Conservation (phyloP, 2,329 filamentous ascomycete species). For the Aotearoamyces nothofagi region DNA sequence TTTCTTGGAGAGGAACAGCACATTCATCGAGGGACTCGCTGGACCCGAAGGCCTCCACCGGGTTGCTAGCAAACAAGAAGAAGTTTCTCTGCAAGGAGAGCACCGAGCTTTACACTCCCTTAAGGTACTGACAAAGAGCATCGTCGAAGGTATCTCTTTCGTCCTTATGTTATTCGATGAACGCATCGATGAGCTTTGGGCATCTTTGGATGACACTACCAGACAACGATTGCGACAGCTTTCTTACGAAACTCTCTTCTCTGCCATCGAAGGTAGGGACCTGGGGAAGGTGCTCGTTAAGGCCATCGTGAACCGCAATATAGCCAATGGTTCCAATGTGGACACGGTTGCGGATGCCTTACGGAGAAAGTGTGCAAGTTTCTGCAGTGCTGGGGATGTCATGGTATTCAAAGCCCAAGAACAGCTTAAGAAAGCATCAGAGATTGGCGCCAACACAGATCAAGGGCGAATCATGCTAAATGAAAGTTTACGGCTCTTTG, state of each 20-base stretch:
- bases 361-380: conserved; percentile 81
- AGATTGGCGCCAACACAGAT: conserved; percentile 62
- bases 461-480: conserved; percentile 66
- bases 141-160: conserved; percentile 94
- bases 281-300: conserved; percentile 91
- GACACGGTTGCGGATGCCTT: conserved; percentile 95
- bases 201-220: conserved; percentile 54
- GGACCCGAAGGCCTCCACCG: conserved; percentile 74
- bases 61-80: conserved; percentile 71
- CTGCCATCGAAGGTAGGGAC: conserved; percentile 63
- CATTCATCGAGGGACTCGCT: conserved; percentile 86
- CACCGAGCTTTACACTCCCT: conserved; percentile 84
- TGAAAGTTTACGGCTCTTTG: conserved; percentile 77
- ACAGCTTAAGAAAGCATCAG: conserved; percentile 74
- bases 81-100: conserved; percentile 83
- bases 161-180: conserved; percentile 92
- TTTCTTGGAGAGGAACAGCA: conserved; percentile 78
- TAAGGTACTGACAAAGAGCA: conserved; percentile 71
- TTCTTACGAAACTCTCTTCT: conserved; percentile 82
- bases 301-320: conserved; percentile 95
- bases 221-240: conserved; percentile 58
- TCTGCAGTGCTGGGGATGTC: conserved; percentile 94
- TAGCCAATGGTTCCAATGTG: conserved; percentile 90
- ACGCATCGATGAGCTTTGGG: conserved; percentile 74
- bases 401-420: conserved; percentile 98